These are phyloP conservation scores for Adiantum capillusveneris DNA, from an alignment of 75 land plant genomes.

Conservation along the genomic window DNA sequence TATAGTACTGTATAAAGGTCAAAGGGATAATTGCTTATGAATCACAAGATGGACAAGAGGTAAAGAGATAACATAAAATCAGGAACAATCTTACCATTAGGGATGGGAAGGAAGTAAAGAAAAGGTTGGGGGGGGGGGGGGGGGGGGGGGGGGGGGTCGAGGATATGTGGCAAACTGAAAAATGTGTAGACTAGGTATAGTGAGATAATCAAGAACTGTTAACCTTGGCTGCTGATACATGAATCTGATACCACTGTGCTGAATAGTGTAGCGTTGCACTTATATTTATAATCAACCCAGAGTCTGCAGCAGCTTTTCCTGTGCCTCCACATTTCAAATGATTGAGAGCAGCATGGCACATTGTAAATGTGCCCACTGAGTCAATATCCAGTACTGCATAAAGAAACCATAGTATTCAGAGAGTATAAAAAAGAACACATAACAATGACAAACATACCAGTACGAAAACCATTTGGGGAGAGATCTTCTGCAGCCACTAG, in stretches of 20 bases:
- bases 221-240: constrained; percentile 98
- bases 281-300: constrained; percentile 80
- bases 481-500: constrained; percentile 92
- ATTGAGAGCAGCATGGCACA: constrained; percentile 82
- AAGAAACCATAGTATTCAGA: background rate
- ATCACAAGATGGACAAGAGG: too few relatives aligned
- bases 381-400: constrained; percentile 91
- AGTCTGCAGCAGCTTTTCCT: constrained; percentile 54
- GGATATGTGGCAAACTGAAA: too few relatives aligned
- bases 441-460: constrained; percentile 41
- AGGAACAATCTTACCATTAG: too few relatives aligned
- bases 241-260: constrained; percentile 94
- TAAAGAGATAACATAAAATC: too few relatives aligned
- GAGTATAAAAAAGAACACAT: background rate
- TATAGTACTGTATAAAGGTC: too few relatives aligned
- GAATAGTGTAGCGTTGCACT: constrained; percentile 94
- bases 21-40: too few relatives aligned
- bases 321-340: constrained; percentile 80
- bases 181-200: too few relatives aligned
- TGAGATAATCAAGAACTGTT: background rate
- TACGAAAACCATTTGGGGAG: constrained; percentile 91
- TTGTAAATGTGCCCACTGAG: constrained; percentile 90
- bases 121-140: too few relatives aligned
- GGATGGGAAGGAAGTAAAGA: too few relatives aligned
- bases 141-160: too few relatives aligned